Base-by-base conservation (phyloP, 1,284 basidiomycete genomes). In the Rhodotorula sp. region DNA sequence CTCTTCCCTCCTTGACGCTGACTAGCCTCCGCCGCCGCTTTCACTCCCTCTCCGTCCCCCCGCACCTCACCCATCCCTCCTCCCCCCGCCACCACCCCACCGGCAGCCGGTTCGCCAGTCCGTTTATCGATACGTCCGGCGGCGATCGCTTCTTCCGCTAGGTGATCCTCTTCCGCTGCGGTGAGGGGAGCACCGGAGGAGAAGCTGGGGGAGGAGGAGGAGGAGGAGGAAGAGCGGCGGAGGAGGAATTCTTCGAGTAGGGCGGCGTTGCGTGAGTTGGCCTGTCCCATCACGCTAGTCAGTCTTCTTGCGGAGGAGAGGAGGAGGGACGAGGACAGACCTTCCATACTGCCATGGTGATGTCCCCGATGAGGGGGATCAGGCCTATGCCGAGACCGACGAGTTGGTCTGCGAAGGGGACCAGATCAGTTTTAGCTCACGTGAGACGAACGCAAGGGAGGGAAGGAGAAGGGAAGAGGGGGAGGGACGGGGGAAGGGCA, bases 241-340 rank as follows among this genome's bases (percentile, higher is more conserved):
- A 77, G 58, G 46, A 77, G 67, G 54, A 74, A 77, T 32, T 76
- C 73, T 64, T 76, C 74, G 53, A 76, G 69, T 17, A 76, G 63
- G 30, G 58, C 58, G 3, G 57, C 57, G 58, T 76, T 76, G 55
- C 75, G 67, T 1, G 67, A 68, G 51, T 76, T 76, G 58, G 73
- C 64, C 39, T 44, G 39, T 44, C 39, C 36, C 36, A 39, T 13
- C 39, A 44, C 7, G 3, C 7, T 17, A 10, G 13, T 44, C 39
- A 44, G 39, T 17, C 19, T 39, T 13, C 39, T 6, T 44, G 13
- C 5, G 39, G 39, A 44, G 39, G 11, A 44, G 39, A 17, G 39
- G 39, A 44, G 39, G 39, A 44, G 5, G 39, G 39, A 44, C 4
- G 11, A 13, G 39, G 13, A 17, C 39, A 17, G 9, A 44, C 39